Evolutionary conservation across 345 rosid species (phyloP), one percentile per base, ranked within the genome.

Genomic region (Euclidium syriacum): DNA sequence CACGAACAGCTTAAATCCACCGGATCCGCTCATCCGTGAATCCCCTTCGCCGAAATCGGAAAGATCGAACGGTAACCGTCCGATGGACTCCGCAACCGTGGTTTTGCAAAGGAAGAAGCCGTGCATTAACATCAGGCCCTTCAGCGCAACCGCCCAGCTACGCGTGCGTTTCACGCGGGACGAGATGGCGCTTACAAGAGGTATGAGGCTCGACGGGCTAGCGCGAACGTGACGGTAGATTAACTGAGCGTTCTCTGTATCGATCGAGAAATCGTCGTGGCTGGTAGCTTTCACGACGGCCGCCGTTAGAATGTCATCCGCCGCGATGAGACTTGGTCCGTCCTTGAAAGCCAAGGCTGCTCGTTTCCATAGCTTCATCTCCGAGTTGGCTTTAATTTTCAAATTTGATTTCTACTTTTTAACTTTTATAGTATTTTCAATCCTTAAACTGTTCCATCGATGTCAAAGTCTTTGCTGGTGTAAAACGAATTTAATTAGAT

Each of bases 111-210:
- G 81, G 72, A 89, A 78, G 62, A 92, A 77, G 14, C 95, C 91
- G 36, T 89, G 97, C 78, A 81, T 75, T 14, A 92, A 74, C 73
- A 89, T 80, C 35, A 92, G 50, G 2, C 97, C 86, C 23, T 89
- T 92, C 5, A 92, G 58, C 0, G 91, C 95, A 6, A 89, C 97
- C 3, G 75, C 68, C 97, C 98, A 92, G 69, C 84, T 78, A 0
- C 70, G 66, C 1, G 95, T 89, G 52, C 79, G 80, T 43, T 75
- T 67, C 57, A 87, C 77, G 20, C 98, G 80, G n/a, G 52, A 34
- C 0, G 88, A 63, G 58, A 89, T 58, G 10, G 77, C 74, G 65
- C 77, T 56, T 2, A 80, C 42, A 2, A 92, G 70, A 27, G 88
- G 84, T 59, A 58, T 79, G 16, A 86, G 62, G 77, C 72, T 78